Evolutionary conservation across 176 grass and related monocot genomes (phyloP).

Genomic region (Carex pumila): DNA sequence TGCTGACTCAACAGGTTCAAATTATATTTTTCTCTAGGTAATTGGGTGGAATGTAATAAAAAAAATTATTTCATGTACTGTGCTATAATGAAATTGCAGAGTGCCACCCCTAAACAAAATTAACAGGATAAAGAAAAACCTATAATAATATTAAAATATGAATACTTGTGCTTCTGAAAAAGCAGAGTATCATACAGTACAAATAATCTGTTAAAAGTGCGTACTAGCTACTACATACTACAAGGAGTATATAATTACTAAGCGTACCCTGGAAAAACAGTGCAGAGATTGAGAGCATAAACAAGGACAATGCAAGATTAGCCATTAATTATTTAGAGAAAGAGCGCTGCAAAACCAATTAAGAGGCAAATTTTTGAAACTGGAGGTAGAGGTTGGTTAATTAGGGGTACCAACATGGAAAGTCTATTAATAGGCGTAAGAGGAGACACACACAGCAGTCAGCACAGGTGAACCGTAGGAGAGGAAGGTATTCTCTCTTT

Average conservation of each 20-base stretch:
- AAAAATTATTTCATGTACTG: neutral
- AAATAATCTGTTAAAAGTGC: neutral
- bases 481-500: too few species aligned
- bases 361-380: too few species aligned
- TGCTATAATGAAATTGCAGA: neutral
- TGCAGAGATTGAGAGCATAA: conserved; percentile 3
- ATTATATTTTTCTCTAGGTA: neutral
- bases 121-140: neutral
- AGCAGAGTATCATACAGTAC: neutral
- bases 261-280: conserved; percentile 4
- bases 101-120: neutral
- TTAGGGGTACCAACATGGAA: neutral
- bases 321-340: neutral
- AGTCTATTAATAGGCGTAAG: neutral
- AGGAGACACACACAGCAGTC: too few species aligned
- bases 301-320: conserved; percentile 13
- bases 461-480: too few species aligned
- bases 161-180: neutral
- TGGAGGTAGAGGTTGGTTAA: neutral
- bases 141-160: neutral
- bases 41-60: neutral
- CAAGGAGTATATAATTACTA: neutral
- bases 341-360: neutral
- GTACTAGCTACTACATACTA: neutral
- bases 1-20: neutral